Conservation (phyloP, 495 filamentous ascomycete species). For the Parachaetomium inaequale region DNA sequence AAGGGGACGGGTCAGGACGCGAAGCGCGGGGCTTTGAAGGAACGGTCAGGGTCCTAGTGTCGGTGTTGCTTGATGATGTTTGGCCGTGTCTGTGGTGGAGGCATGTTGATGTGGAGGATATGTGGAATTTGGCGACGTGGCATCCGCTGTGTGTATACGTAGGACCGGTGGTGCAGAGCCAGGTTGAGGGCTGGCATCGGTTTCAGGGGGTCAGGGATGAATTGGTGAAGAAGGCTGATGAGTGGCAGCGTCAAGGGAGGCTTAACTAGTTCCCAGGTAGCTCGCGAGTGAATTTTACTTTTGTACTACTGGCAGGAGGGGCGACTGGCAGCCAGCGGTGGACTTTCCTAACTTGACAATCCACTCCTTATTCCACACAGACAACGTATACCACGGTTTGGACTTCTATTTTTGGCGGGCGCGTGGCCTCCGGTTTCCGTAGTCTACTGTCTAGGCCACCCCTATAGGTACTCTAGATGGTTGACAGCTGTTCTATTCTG, state of each 20-base stretch:
- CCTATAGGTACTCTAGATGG: too few relatives aligned
- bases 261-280: background rate
- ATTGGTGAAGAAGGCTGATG: background rate
- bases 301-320: too few relatives aligned
- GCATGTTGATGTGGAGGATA: background rate
- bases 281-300: too few relatives aligned
- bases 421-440: too few relatives aligned
- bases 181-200: conserved; percentile 8
- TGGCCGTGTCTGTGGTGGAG: conserved; percentile 9
- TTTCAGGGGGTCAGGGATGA: background rate
- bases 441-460: too few relatives aligned
- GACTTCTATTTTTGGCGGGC: too few relatives aligned
- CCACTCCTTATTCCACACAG: too few relatives aligned
- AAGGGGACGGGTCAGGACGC: background rate
- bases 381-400: too few relatives aligned
- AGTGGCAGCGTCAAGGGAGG: conserved; percentile 4
- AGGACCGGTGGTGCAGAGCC: conserved; percentile 5
- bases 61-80: conserved; percentile 17
- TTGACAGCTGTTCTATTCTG: too few relatives aligned
- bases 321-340: too few relatives aligned
- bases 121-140: conserved; percentile 17
- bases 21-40: conserved; percentile 12
- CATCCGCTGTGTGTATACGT: conserved; percentile 17
- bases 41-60: conserved; percentile 15
- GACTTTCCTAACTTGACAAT: too few relatives aligned